Base-by-base conservation (phyloP, 768 basidiomycete genomes). In the Cystobasidium tubakii region DNA sequence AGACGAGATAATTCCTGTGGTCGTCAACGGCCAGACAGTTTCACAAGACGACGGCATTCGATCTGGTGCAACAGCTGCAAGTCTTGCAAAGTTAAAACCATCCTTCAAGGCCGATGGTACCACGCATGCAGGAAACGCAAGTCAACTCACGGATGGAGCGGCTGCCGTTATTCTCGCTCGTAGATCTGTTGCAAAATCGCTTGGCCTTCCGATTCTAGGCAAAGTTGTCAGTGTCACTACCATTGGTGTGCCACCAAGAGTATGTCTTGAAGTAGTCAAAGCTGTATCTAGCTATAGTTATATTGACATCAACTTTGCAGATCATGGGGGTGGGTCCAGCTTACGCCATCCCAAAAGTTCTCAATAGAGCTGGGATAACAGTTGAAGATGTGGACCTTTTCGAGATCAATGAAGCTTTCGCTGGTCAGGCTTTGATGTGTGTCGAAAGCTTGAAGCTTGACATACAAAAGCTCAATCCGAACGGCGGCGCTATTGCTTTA, bases 321-420 rank as follows among this genome's bases (percentile, higher is more conserved):
- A 87, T 92, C 80, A 93, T 92, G 91, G 92, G 92, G 74, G 87
- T 95, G 78, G 92, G 92, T 67, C 92, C 92, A 1, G 90, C 90
- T 42, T 89, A 86, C 81, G 93, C 92, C 57, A 91, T 93, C 76
- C 91, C 92, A 54, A 86, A 86, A 73, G 74, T 79, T 36, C 62
- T 78, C 46, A 69, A 74, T 31, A 64, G 71, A 39, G 73, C 74
- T 66, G 78, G 75, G 6, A 42, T 79, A 66, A 73, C 44, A 4
- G 75, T 78, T 66, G 75, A 76, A n/a, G 78, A 81, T 65, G 73
- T 81, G 50, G 79, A 79, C 70, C 62, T 81, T 42, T 81, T 77
- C 63, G 81, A 81, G 73, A 25, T 70, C 34, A 66, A 63, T 33
- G 43, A 62, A 74, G 79, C 80, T 1, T 80, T 80, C 60, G 79